A percentile compares a stretch with the other conserved stretches of the same genome.
Evolutionary conservation across 208 protist genomes (phyloP).

Genomic region (Acanthamoeba polyphaga): DNA sequence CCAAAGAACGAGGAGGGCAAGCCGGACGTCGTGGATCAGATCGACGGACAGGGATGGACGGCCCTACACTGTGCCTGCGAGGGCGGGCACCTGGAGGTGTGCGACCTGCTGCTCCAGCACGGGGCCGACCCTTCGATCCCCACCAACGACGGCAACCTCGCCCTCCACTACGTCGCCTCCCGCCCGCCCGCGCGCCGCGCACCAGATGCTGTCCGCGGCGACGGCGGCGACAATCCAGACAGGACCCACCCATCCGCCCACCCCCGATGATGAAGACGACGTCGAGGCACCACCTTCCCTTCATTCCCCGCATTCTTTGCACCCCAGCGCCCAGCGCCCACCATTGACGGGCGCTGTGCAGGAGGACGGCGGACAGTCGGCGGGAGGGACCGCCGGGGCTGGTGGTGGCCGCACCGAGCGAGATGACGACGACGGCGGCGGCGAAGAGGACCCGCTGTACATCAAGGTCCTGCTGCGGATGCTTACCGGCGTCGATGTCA

Average conservation of each 20-base stretch:
- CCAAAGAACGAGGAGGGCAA: background rate
- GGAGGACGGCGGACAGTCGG: background rate
- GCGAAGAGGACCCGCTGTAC: constrained; percentile 53
- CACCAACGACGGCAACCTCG: constrained; percentile 60
- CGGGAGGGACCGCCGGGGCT: background rate
- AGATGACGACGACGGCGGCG: background rate
- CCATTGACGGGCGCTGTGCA: background rate
- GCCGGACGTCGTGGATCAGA: background rate
- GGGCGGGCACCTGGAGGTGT: constrained; percentile 40
- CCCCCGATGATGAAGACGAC: background rate
- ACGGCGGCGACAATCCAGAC: background rate
- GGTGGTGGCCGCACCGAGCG: background rate
- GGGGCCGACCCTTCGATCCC: constrained; percentile 46
- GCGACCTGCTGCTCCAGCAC: constrained; percentile 4
- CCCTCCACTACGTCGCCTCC: constrained; percentile 68
- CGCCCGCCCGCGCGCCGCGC: background rate
- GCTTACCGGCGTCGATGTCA: constrained; percentile 65
- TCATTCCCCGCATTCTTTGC: background rate
- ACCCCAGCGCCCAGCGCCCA: background rate
- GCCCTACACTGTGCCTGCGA: constrained; percentile 67
- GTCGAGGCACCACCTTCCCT: background rate
- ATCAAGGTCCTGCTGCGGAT: constrained; percentile 61
- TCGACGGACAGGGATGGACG: constrained; percentile 63
- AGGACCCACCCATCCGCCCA: background rate
- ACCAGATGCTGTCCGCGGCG: background rate